Evolutionary conservation across 352 stramenopile genomes (phyloP), one percentile per base, ranked within the genome.

Genomic region (Pythium utonaiense): DNA sequence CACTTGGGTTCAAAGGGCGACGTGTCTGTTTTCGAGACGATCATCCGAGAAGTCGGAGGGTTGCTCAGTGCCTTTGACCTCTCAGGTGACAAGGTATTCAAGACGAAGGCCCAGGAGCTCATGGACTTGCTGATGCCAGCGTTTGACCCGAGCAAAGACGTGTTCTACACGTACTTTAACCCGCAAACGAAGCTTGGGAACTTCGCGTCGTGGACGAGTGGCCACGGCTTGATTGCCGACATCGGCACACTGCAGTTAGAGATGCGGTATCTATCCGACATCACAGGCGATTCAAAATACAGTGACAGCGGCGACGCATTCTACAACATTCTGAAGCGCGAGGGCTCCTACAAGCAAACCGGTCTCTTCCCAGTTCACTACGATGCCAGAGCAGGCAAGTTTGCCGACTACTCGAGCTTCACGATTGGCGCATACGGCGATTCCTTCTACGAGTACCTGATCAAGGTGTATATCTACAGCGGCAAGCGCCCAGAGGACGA

Each of bases 21-120:
- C 25, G 60, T 99, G 10, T 98, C 91, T 21, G 79, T 98, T 21
- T 99, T 99, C 79, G 98, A 99, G 81, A 99, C 96, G 1, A 99
- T 97, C 41, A 99, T 99, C 82, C 92, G 97, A 22, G 93, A 95
- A 70, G 80, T 99, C 4, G 98, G 96, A 19, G 98, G 98, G 9
- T 77, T 99, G 6, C 80, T 99, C 10, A 93, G 91, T 33, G 97
- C 97, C 0, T 99, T 97, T 72, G 86, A 97, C 61, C 71, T 99
- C 30, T 93, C 93, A 17, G 41, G 64, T 1, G 87, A 97, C 70
- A 56, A 49, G 5, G 62, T 94, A 17, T 98, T 99, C 72, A 87
- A 98, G 50, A 70, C 91, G 13, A 96, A 98, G 59, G 96, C 96
- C 13, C 59, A 83, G 28, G 93, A 99, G 69, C 80, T 99, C 42